These are phyloP conservation scores for Colletotrichum sp. DNA, from an alignment of 2,329 filamentous ascomycete species.

Conservation along the genomic window DNA sequence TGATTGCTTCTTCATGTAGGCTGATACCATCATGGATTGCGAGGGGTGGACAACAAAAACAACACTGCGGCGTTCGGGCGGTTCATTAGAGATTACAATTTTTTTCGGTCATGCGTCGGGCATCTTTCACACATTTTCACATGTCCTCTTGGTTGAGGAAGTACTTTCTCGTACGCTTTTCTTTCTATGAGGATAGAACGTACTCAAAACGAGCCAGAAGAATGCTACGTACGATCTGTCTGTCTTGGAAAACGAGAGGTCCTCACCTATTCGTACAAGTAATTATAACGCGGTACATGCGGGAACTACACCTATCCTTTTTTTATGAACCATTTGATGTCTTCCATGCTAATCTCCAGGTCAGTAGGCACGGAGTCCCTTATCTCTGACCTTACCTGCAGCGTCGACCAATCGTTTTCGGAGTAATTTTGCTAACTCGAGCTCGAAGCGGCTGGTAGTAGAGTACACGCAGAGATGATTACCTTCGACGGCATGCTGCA, in stretches of 20 bases:
- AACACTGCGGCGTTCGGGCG: slow-evolving; percentile 17
- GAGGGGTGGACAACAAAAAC: slow-evolving; percentile 16
- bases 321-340: neutral
- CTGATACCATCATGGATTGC: slow-evolving; percentile 25
- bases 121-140: neutral
- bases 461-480: slow-evolving; percentile 4
- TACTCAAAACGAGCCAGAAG: neutral
- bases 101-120: slow-evolving; percentile 4
- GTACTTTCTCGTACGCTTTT: neutral
- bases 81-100: neutral
- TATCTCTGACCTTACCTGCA: slow-evolving; percentile 63
- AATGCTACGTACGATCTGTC: neutral
- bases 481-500: slow-evolving; percentile 15
- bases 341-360: slow-evolving; percentile 26
- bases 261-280: slow-evolving; percentile 22
- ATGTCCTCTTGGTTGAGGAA: neutral
- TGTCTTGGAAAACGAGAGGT: neutral
- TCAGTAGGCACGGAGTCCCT: slow-evolving; percentile 47
- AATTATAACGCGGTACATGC: slow-evolving; percentile 20
- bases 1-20: slow-evolving; percentile 22
- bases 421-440: neutral
- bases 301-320: neutral
- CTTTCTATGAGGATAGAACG: neutral
- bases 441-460: neutral
- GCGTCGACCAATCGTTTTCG: slow-evolving; percentile 25